Evolutionary conservation across 176 grass and related monocot species (phyloP).

Genomic region (Hordeum marinum): DNA sequence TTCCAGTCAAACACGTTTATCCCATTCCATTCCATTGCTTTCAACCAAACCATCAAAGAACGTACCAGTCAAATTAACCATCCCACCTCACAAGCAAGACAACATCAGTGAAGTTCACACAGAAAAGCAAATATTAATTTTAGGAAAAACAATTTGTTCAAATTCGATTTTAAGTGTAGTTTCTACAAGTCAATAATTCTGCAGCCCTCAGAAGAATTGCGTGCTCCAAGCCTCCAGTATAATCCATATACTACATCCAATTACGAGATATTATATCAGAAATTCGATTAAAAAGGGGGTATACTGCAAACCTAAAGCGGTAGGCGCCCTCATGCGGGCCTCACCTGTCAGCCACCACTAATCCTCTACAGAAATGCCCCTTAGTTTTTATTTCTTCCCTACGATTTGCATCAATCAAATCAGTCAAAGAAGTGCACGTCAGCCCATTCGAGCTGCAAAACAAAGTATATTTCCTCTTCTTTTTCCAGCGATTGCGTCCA

Average conservation of each 20-base stretch:
- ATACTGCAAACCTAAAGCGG: background rate
- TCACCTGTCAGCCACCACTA: background rate
- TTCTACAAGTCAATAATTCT: conserved; percentile 10
- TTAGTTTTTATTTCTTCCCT: background rate
- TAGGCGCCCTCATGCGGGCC: background rate
- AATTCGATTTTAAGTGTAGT: background rate
- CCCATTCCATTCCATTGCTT: background rate
- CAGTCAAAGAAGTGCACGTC: background rate
- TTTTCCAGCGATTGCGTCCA: background rate
- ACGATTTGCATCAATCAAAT: background rate
- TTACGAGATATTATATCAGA: background rate
- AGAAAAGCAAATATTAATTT: background rate
- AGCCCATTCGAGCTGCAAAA: background rate
- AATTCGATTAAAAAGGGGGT: background rate
- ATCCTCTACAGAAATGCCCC: background rate
- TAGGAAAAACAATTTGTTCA: background rate
- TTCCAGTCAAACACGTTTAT: conserved; percentile 21
- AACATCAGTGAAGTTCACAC: background rate
- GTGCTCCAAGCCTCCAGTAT: background rate
- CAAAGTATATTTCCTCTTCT: background rate
- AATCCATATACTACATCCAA: background rate
- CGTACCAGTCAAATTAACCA: conserved; percentile 10
- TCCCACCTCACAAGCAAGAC: conserved; percentile 1
- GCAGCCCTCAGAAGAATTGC: background rate
- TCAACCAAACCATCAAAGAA: background rate